phyloP scores from a whole-genome alignment of 2,329 filamentous ascomycete genomes.

The Aspergillus viridinutans region DNA sequence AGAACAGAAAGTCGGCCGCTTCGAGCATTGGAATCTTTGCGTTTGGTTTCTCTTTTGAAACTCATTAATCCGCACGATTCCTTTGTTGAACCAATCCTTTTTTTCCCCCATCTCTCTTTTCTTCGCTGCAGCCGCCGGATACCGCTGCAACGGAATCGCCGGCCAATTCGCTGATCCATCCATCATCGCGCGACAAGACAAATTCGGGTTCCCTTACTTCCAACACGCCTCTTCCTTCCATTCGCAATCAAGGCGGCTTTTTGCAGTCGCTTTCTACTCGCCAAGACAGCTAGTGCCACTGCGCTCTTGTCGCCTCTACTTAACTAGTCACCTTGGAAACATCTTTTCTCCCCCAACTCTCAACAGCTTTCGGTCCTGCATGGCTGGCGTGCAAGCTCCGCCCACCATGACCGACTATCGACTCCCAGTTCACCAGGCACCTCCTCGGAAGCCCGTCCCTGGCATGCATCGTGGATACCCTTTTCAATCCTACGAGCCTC shows the following conservation, averaged over 20 bases:
- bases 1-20: neutral
- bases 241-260: neutral
- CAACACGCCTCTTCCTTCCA: neutral
- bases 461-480: slow-evolving; percentile 20
- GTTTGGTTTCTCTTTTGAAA: neutral
- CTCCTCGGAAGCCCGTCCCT: slow-evolving; percentile 28
- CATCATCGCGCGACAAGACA: neutral
- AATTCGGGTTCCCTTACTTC: slow-evolving; percentile 1
- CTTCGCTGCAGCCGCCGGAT: neutral
- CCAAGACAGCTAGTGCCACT: neutral
- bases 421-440: slow-evolving; percentile 32
- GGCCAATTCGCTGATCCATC: slow-evolving; percentile 6
- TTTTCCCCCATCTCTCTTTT: neutral
- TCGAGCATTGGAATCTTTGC: neutral
- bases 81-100: neutral
- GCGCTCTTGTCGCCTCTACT: neutral
- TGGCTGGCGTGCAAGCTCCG: slow-evolving; percentile 26
- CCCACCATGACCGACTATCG: slow-evolving; percentile 37
- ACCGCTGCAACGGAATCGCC: slow-evolving; percentile 6
- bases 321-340: neutral
- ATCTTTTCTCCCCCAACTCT: neutral
- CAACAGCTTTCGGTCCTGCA: slow-evolving; percentile 7
- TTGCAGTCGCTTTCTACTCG: neutral
- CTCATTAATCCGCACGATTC: neutral
- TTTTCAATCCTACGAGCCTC: slow-evolving; percentile 25